Evolutionary conservation across 768 basidiomycete species (phyloP), one percentile per base, ranked within the genome.

Genomic region (Suillus subaureus): DNA sequence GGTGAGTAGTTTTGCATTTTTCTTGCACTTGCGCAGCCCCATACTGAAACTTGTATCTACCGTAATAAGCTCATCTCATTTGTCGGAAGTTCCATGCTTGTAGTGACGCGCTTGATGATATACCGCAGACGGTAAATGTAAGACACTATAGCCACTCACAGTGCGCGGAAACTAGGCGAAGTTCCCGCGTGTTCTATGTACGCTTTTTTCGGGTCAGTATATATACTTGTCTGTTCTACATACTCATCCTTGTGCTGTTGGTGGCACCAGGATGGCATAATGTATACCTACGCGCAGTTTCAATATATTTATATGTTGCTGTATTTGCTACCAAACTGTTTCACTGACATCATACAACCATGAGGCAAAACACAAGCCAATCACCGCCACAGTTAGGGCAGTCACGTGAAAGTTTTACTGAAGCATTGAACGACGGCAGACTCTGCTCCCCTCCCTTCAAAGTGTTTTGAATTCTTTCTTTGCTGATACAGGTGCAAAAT

Each of bases 1-100:
- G 56, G 77, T 80, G 70, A 33, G 74, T 67, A 5, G n/a, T 23
- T 47, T 57, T 7, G 13, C 4, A 16, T 37, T 13, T 12, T 16
- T 57, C 37, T 8, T 26, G 15, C 23, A 39, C 23, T n/a, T 56
- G 21, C 33, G 13, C 2, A 55, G 31, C 9, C 54, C 33, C 56
- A 23, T 39, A 2, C n/a, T 57, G 4, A 57, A 39, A 23, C 6
- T 26, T 23, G 15, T 23, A 26, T 37, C 4, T 16, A 16, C 12
- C 8, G 1, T 26, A 1, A 23, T 16, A 23, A 57, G 56, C 23
- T 57, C 15, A 26, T 57, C 23, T 26, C 37, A 16, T 23, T 57
- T 37, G 4, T 57, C 35, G 56, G 56, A 16, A 39, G 56, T 18
- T 39, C 23, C 15, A 23, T 57, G 15, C 26, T 37, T 39, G 56